phyloP scores from a whole-genome alignment of 2,329 filamentous ascomycete genomes.

The Neofusicoccum laricinum region DNA sequence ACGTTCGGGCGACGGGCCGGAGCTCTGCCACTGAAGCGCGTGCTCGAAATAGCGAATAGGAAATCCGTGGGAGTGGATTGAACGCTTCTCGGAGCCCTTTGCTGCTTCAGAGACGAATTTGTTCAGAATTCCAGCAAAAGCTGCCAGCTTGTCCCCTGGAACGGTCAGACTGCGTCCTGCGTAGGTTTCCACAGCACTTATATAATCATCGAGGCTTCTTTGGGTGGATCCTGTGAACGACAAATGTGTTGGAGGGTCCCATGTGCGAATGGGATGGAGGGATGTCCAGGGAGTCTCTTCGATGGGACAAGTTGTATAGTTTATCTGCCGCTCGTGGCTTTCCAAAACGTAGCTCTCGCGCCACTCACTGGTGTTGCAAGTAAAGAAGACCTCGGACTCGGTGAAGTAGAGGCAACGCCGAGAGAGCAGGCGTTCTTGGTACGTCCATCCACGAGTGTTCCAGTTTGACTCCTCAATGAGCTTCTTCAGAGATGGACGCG shows the following conservation, averaged over 20 bases:
- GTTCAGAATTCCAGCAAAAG: background rate
- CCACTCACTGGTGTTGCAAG: background rate
- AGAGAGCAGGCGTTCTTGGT: slow-evolving; percentile 9
- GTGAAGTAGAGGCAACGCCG: slow-evolving; percentile 3
- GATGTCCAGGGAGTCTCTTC: background rate
- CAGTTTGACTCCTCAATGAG: background rate
- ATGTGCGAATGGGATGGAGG: background rate
- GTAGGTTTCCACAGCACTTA: background rate
- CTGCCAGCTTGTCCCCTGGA: background rate
- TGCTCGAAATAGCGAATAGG: no score
- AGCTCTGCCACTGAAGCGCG: no score
- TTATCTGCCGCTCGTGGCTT: background rate
- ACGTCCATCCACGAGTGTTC: slow-evolving; percentile 14
- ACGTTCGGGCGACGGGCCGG: no score
- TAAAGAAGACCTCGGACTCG: background rate
- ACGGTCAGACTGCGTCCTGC: background rate
- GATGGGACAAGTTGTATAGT: background rate
- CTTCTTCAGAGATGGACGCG: no score
- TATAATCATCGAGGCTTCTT: no score
- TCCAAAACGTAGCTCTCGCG: background rate
- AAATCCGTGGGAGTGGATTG: no score
- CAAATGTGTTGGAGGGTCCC: background rate
- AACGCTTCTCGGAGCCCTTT: no score
- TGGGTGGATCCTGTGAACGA: background rate
- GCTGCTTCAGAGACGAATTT: background rate